Conservation (phyloP, 495 filamentous ascomycete genomes). For the Lophium mytilinum region DNA sequence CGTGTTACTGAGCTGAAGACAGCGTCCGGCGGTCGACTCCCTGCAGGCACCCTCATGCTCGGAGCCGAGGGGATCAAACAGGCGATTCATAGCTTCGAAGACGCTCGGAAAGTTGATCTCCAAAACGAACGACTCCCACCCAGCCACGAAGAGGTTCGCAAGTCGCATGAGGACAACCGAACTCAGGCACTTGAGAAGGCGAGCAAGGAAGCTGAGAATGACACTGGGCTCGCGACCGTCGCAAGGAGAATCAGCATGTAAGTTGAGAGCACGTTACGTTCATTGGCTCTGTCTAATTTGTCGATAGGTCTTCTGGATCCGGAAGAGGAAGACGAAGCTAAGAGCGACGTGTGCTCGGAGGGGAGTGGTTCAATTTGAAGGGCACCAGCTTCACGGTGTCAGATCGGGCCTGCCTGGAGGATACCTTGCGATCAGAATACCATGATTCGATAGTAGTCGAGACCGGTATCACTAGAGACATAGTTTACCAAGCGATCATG, state of each 20-base stretch:
- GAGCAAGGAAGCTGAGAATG: conserved; percentile 79
- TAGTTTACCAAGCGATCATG: background rate
- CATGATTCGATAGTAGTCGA: background rate
- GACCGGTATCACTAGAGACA: background rate
- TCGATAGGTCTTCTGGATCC: conserved; percentile 23
- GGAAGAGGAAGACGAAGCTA: conserved; percentile 17
- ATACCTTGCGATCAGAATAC: background rate
- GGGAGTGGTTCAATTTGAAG: conserved; percentile 1
- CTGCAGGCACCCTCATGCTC: conserved; percentile 93
- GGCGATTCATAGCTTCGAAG: conserved; percentile 94
- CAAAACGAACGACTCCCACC: conserved; percentile 94
- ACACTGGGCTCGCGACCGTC: conserved; percentile 71
- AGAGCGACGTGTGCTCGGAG: background rate
- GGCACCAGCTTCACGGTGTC: background rate
- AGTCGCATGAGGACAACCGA: conserved; percentile 68
- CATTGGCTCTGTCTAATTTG: background rate
- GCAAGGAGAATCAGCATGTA: conserved; percentile 94
- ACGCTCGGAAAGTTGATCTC: conserved; percentile 94
- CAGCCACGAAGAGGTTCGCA: conserved; percentile 80
- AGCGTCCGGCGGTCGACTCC: conserved; percentile 83
- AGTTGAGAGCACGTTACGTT: conserved; percentile 33
- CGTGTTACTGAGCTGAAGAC: conserved; percentile 96
- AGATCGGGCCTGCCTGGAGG: background rate
- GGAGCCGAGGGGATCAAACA: conserved; percentile 98
- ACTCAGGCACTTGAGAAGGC: conserved; percentile 78